Evolutionary conservation across 192 early-diverging fungal species (phyloP).

Genomic region (Coemansia sp.): DNA sequence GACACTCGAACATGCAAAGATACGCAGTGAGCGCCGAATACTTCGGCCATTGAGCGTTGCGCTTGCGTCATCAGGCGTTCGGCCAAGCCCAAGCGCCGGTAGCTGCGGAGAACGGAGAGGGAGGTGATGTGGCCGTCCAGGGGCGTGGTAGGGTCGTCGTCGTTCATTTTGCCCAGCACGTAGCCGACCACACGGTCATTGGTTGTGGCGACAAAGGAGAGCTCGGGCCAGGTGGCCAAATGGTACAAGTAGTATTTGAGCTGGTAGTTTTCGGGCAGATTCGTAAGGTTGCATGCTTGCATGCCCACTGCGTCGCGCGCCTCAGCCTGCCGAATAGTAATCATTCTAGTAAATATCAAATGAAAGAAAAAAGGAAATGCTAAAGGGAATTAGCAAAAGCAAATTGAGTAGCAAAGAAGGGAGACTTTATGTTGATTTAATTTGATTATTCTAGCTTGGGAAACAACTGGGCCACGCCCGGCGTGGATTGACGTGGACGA

Average conservation of each 20-base stretch:
- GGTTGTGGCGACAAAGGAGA: constrained; percentile 93
- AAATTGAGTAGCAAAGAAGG: background rate
- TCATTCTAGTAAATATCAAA: constrained; percentile 17
- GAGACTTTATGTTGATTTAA: background rate
- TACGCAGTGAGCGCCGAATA: constrained; percentile 82
- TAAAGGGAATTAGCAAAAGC: constrained; percentile 2
- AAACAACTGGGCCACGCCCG: constrained; percentile 22
- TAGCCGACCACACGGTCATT: constrained; percentile 93
- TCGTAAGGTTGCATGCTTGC: constrained; percentile 96
- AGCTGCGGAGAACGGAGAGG: constrained; percentile 94
- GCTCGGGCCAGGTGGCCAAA: constrained; percentile 80
- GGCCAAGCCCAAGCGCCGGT: constrained; percentile 93
- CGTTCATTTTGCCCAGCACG: constrained; percentile 94
- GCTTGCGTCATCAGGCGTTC: constrained; percentile 94
- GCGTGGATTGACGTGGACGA: background rate
- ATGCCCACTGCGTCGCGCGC: constrained; percentile 65
- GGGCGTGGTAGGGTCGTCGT: constrained; percentile 71
- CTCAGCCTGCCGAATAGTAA: constrained; percentile 46
- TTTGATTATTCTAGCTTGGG: constrained; percentile 24
- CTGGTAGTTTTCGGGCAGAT: constrained; percentile 99
- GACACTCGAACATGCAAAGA: constrained; percentile 93
- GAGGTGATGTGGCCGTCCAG: constrained; percentile 96
- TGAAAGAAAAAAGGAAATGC: background rate
- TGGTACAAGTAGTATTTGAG: constrained; percentile 98
- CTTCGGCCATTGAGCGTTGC: constrained; percentile 83